Evolutionary conservation across 108 stramenopile genomes (phyloP).

Genomic region (Nitzschia inconspicua): DNA sequence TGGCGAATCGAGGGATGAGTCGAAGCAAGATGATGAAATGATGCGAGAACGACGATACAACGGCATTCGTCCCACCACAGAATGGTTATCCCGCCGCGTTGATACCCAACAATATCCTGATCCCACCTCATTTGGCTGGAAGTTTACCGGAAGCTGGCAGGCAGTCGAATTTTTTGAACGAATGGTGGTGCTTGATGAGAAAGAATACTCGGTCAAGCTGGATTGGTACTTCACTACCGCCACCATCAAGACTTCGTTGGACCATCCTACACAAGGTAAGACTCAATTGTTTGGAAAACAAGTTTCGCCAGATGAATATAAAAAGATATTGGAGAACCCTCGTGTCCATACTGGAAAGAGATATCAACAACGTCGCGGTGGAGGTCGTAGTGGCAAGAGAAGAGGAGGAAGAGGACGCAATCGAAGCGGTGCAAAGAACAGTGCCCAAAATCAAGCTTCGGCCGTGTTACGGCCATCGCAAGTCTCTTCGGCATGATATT

Average conservation of each 20-base stretch:
- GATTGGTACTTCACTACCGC: conserved; percentile 62
- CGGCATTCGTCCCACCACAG: conserved; percentile 9
- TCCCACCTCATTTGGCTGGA: conserved; percentile 55
- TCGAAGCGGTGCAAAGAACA: too few relatives aligned
- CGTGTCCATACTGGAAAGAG: conserved; percentile 32
- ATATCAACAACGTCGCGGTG: conserved; percentile 23
- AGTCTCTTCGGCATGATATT: too few relatives aligned
- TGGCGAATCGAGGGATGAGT: not conserved
- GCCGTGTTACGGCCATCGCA: too few relatives aligned
- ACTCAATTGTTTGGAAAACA: conserved; percentile 36
- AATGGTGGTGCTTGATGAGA: not conserved
- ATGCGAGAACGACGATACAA: conserved; percentile 23
- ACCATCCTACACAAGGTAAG: conserved; percentile 44
- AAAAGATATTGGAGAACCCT: conserved; percentile 32
- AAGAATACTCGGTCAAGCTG: conserved; percentile 28
- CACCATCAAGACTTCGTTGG: conserved; percentile 48
- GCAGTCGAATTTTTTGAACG: conserved; percentile 58
- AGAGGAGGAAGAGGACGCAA: too few relatives aligned
- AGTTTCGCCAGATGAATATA: conserved; percentile 24
- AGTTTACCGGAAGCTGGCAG: conserved; percentile 46
- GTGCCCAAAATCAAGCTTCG: too few relatives aligned
- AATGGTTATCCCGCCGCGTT: conserved; percentile 26
- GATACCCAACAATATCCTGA: conserved; percentile 43
- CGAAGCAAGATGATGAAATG: not conserved
- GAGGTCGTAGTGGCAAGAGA: too few relatives aligned